Evolutionary conservation across 2,329 filamentous ascomycete genomes (phyloP).

Genomic region (Neospermospora avenae): DNA sequence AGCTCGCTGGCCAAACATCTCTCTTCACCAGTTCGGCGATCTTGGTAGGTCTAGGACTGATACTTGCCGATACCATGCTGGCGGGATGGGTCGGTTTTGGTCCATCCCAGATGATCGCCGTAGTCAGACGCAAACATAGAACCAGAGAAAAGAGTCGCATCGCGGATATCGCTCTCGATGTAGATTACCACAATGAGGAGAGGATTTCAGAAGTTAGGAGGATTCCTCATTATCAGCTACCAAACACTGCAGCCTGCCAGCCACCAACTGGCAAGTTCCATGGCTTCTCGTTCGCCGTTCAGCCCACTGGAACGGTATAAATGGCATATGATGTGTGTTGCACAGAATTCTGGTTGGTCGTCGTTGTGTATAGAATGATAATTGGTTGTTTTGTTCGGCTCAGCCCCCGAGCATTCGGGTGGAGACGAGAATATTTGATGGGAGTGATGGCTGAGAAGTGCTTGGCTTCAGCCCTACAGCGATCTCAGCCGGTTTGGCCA

Average conservation of each 20-base stretch:
- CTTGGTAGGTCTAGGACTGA: not conserved
- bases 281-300: not conserved
- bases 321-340: not conserved
- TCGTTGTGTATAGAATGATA: too few relatives aligned
- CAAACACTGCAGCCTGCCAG: not conserved
- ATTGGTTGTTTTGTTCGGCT: too few relatives aligned
- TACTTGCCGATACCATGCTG: conserved; percentile 1
- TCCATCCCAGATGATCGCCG: conserved; percentile 2
- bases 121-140: not conserved
- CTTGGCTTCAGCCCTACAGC: conserved; percentile 1
- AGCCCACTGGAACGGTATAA: not conserved
- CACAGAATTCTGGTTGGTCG: too few relatives aligned
- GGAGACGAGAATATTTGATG: not conserved
- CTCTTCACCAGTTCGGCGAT: conserved; percentile 3
- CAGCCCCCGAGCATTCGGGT: not conserved
- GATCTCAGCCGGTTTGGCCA: not conserved
- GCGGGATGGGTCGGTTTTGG: conserved; percentile 2
- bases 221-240: conserved; percentile 3
- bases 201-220: not conserved
- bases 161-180: not conserved
- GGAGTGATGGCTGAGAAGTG: not conserved
- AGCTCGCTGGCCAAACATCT: conserved; percentile 6
- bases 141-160: not conserved
- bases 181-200: not conserved
- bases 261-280: too few relatives aligned